Percentiles rank a stretch among this genome's conserved stretches.
phyloP scores from a whole-genome alignment of 2,329 filamentous ascomycete species.

The Ophiostoma ips region DNA sequence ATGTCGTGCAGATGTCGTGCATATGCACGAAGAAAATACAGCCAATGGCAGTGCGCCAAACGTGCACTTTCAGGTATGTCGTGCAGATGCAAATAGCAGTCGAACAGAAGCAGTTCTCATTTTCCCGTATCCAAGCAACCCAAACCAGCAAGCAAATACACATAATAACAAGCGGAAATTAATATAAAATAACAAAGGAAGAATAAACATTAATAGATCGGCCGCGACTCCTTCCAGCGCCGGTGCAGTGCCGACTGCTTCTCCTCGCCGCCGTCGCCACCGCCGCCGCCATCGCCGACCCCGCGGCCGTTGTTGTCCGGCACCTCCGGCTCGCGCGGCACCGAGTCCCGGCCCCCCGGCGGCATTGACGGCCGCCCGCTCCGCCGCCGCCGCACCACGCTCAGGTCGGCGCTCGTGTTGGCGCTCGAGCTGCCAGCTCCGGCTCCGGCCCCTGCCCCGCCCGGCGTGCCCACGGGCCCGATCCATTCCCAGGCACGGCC shows the following conservation, averaged over 20 bases:
- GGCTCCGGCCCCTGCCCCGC: no score
- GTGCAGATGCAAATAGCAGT: no score
- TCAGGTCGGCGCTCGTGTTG: neutral
- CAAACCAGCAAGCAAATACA: no score
- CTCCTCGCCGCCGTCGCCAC: no score
- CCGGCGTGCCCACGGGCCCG: constrained; percentile 36
- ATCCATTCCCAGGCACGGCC: constrained; percentile 59
- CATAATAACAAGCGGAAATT: neutral
- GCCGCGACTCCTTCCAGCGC: constrained; percentile 26
- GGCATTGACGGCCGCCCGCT: constrained; percentile 37
- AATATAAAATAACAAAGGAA: neutral
- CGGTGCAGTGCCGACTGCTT: constrained; percentile 19
- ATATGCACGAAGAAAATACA: no score
- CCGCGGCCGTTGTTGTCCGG: constrained; percentile 23
- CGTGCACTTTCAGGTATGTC: no score
- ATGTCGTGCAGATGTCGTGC: no score
- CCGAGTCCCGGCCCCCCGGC: constrained; percentile 24
- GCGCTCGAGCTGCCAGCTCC: constrained; percentile 19
- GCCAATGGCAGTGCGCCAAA: no score
- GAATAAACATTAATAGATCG: constrained; percentile 10
- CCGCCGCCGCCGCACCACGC: constrained; percentile 27
- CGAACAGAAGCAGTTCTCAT: no score
- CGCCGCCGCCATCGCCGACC: constrained; percentile 9
- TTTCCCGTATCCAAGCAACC: no score
- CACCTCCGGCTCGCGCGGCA: constrained; percentile 6